A percentile compares a stretch with the other conserved stretches of the same genome.
These are phyloP conservation scores for Pythium myriotylum DNA, from an alignment of 352 stramenopile species.

Conservation along the genomic window DNA sequence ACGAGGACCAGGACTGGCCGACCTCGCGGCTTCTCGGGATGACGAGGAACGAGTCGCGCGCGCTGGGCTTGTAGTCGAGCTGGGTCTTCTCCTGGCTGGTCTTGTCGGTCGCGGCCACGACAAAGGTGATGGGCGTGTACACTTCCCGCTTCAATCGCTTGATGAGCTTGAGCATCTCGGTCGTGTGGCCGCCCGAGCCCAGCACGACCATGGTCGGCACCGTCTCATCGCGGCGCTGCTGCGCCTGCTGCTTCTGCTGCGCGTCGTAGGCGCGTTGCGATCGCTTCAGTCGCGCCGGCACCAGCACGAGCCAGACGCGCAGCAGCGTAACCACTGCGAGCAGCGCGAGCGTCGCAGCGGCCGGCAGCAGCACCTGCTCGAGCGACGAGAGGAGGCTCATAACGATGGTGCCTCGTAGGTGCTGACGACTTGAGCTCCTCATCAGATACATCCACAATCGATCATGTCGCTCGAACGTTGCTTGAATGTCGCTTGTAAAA, in stretches of 20 bases:
- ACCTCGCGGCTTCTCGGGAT: conserved; percentile 94
- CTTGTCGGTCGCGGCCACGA: conserved; percentile 91
- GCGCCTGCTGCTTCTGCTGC: conserved; percentile 6
- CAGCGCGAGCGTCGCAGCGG: background rate
- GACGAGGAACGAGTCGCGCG: conserved; percentile 55
- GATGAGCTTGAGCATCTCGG: conserved; percentile 95
- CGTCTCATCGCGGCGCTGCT: conserved; percentile 4
- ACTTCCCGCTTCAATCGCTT: conserved; percentile 71
- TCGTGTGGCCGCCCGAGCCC: conserved; percentile 92
- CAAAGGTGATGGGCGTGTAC: conserved; percentile 89
- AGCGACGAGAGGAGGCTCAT: conserved; percentile 5
- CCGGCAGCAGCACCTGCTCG: background rate
- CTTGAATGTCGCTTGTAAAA: background rate
- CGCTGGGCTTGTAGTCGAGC: conserved; percentile 60
- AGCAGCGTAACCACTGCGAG: conserved; percentile 7
- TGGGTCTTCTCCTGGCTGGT: conserved; percentile 84
- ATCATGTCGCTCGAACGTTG: background rate
- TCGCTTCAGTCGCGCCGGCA: conserved; percentile 20
- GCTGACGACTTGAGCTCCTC: background rate
- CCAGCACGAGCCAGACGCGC: conserved; percentile 20
- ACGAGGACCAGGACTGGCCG: conserved; percentile 91
- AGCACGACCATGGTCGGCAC: conserved; percentile 82
- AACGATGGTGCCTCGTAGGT: background rate
- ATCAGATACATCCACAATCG: background rate
- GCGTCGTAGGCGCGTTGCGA: conserved; percentile 17